Base-by-base conservation (phyloP, 768 basidiomycete species). In the Tricholoma furcatifolium region DNA sequence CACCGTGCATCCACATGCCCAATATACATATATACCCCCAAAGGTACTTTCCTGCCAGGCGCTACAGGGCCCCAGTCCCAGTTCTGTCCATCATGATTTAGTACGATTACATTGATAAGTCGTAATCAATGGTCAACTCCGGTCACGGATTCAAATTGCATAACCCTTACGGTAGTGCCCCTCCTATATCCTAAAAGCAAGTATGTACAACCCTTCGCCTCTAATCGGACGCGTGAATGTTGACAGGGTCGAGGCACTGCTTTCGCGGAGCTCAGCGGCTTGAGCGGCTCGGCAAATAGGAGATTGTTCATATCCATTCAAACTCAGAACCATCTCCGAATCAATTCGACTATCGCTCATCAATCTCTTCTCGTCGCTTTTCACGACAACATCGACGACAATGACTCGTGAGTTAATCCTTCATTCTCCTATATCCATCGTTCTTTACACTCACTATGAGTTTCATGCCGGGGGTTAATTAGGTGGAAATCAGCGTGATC, bases 401-500 rank as follows among this genome's bases (percentile, higher is more conserved):
- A 83, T 84, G 82, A 85, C 83, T 59, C 76, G 83, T 82, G 69
- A 69, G 81, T n/a, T 77, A 44, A 35, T 47, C 45, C 32, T 36
- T 24, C 41, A 34, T 49, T 52, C 47, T 44, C 40, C 52, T 58
- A 39, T 56, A 43, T 27, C 59, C 53, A 50, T 45, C 46, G 46
- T 46, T 62, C 43, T 38, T 36, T 53, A 54, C 52, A 59, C 64
- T 65, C 52, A 64, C 65, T 61, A 43, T 53, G 53, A 39, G 47
- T 55, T 46, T 56, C 43, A 41, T 38, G 50, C 27, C 41, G 18
- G 56, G 47, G 27, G 35, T 46, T 53, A 57, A 61, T 32, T 61
- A 91, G 90, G 90, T 62, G 90, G 90, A 60, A 90, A 92, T 65
- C 89, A 91, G 67, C 81, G 90, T 47, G 90, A 92, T 6, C 76